Base-by-base conservation (phyloP, 129 eudicot species). In the Flaveria bidentis region DNA sequence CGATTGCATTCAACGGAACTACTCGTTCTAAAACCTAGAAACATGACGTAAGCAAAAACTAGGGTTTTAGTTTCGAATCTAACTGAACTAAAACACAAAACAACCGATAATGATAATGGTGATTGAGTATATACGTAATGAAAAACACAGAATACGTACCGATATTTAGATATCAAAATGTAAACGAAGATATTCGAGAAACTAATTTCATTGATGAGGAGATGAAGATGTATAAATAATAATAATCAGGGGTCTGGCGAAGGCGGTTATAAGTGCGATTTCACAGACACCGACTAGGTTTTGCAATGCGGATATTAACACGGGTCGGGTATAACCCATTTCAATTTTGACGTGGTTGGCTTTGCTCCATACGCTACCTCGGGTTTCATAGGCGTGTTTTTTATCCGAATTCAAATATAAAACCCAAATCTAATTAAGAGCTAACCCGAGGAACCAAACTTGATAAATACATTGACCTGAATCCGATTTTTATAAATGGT, bases 11-110 rank as follows among this genome's bases (percentile, higher is more conserved):
- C 26, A 55, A 55, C 57, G 60, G 14, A 44, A 71, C 49, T 1
- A 71, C 26, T 58, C 28, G 20, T 55, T 55, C 30, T 25, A 39
- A 74, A 62, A 75, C 71, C 79, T 49, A 60, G 52, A 55, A 74
- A 44, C 30, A 74, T n/a, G 45, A 55, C 4, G 62, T 55, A 55
- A 18, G 8, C 8, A 36, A 72, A 18, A 76, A 76, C 26, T 47
- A 76, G 62, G 62, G 28, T 56, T 56, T 75, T 64, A 64, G 52
- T 26, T 64, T 33, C 30, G 65, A 65, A 50, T 73, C 22, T 66
- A 25, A 61, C n/a, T 5, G 70, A 60, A 73, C 12, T 15, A 18
- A 28, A 62, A 75, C 26, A 20, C 13, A 25, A 25, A 60, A 10
- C 5, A 12, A 13, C n/a, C 16, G 12, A 56, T 14, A 53, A 14